These are phyloP conservation scores for Alternaria ethzedia DNA, from an alignment of 2,329 filamentous ascomycete species.

Conservation along the genomic window DNA sequence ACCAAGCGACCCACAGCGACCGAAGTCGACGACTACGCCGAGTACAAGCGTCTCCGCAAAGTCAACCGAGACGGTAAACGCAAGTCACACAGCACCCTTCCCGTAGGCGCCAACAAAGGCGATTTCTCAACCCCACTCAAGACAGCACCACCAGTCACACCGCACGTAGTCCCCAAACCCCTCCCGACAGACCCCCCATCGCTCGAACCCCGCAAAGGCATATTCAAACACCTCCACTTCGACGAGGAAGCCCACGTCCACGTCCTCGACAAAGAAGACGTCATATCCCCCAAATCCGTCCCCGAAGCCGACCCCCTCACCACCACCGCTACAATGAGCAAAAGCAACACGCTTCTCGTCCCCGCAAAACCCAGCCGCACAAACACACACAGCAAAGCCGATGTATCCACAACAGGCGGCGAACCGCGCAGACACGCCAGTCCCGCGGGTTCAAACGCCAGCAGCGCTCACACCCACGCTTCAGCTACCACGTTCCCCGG, in stretches of 20 bases:
- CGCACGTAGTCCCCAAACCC: neutral
- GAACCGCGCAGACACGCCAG: neutral
- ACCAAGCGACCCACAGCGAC: constrained; percentile 49
- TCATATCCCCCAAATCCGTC: constrained; percentile 18
- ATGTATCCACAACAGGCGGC: neutral
- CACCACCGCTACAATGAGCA: neutral
- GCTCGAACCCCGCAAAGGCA: constrained; percentile 1
- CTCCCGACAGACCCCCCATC: neutral
- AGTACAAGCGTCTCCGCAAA: constrained; percentile 53
- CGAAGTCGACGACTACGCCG: constrained; percentile 57
- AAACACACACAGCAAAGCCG: neutral
- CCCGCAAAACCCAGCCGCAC: neutral
- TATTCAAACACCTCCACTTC: constrained; percentile 18
- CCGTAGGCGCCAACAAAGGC: neutral
- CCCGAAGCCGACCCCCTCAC: constrained; percentile 8
- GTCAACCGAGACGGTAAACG: constrained; percentile 23
- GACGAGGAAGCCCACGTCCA: constrained; percentile 8
- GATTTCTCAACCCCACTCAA: constrained; percentile 9
- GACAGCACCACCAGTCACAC: constrained; percentile 18
- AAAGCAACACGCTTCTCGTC: neutral
- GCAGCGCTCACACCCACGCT: constrained; percentile 17
- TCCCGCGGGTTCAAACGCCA: constrained; percentile 9
- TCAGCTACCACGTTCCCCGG: constrained; percentile 4
- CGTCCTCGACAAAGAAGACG: neutral
- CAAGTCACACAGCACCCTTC: neutral